Evolutionary conservation across 176 grass and related monocot species (phyloP), one percentile per base, ranked within the genome.

Genomic region (Aegilops speltoides): DNA sequence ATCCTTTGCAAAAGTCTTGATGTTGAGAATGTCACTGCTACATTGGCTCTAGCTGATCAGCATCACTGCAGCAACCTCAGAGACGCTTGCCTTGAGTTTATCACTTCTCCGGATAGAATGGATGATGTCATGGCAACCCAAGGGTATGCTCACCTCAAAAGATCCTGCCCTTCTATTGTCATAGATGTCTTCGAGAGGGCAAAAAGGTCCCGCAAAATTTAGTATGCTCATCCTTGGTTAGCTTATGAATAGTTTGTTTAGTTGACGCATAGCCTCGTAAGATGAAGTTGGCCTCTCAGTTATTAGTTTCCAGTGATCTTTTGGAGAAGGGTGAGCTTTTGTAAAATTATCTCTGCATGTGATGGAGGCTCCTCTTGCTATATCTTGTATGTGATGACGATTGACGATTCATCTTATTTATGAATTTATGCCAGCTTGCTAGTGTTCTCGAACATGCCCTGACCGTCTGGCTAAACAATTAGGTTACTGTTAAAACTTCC

Each of bases 21-120:
- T 73, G 70, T 73, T n/a, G 36, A n/a, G 20, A 73, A 25, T 25
- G 70, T 24, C 70, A 73, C 38, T 38, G 22, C 38, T 73, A 25
- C 70, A 43, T 25, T 73, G 23, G 70, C 70, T 43, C 70, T 73
- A 14, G 70, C 70, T 13, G 70, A 73, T 12, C 72, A 28, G 3
- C 40, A 75, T 48, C 72, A 75, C 38, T 75, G 72, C 72, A 46
- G 3, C 72, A 24, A 48, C 41, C 72, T 75, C 23, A 75, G 46
- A 75, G 72, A 75, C 10, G 40, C 72, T 75, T 75, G 72, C 72
- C 72, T 75, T 25, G 72, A 75, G 14, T 75, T 75, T 75, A 75
- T 75, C 72, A 48, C 72, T 28, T 75, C 72, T 10, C 40, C 72
- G 3, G 41, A 75, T 45, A 75, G 23, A 75, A 75, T 24, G 13